These are phyloP conservation scores for Hemileccinum impolitum DNA, from an alignment of 768 basidiomycete species.

Conservation along the genomic window DNA sequence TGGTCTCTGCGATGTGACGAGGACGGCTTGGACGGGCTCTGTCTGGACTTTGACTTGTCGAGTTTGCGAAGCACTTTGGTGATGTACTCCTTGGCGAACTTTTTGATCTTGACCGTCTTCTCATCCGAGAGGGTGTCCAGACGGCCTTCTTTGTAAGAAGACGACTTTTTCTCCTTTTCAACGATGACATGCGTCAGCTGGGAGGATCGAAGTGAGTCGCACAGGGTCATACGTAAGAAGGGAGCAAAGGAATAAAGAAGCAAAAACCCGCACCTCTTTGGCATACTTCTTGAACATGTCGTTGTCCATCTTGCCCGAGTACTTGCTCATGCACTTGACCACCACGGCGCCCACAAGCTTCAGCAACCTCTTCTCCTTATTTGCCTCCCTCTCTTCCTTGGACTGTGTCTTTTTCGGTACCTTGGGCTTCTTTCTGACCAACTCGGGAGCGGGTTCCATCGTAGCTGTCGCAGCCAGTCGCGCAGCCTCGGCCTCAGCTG, in stretches of 20 bases:
- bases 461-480: slow-evolving; percentile 22
- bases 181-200: slow-evolving; percentile 83
- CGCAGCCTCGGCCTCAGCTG: slow-evolving; percentile 32
- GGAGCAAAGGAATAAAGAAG: neutral
- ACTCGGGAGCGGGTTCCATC: slow-evolving; percentile 11
- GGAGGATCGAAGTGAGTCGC: slow-evolving; percentile 1
- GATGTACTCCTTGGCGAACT: slow-evolving; percentile 90
- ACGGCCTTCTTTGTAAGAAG: slow-evolving; percentile 68
- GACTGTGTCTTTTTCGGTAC: slow-evolving; percentile 39
- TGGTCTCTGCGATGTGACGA: slow-evolving; percentile 17
- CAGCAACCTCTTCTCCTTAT: slow-evolving; percentile 77
- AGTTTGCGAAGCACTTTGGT: slow-evolving; percentile 71
- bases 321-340: slow-evolving; percentile 90
- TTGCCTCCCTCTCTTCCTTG: slow-evolving; percentile 58
- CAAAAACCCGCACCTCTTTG: slow-evolving; percentile 67
- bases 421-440: slow-evolving; percentile 27
- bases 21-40: slow-evolving; percentile 15
- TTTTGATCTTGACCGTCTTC: slow-evolving; percentile 85
- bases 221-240: slow-evolving; percentile 1
- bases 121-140: slow-evolving; percentile 82
- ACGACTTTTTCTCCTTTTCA: slow-evolving; percentile 95
- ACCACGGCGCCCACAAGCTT: slow-evolving; percentile 88
- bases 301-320: slow-evolving; percentile 66
- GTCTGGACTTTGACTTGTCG: slow-evolving; percentile 40
- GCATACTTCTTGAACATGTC: slow-evolving; percentile 94